Base-by-base conservation (phyloP, 2,329 filamentous ascomycete species). In the Bipolaris oryzae region DNA sequence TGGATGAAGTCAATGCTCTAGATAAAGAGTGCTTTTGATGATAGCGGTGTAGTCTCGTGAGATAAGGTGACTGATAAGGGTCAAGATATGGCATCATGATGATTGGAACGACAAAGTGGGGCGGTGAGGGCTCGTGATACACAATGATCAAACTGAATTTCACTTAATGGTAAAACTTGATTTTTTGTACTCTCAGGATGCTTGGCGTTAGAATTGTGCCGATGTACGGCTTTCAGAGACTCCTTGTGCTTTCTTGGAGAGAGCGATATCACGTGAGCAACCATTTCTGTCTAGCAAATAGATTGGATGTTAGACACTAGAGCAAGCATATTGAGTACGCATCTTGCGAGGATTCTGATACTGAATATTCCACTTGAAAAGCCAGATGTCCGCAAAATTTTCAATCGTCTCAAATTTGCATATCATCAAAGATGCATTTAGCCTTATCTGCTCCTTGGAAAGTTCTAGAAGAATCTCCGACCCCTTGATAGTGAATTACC, bases 41-140 rank as follows among this genome's bases (percentile, higher is more conserved):
- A 21, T 41, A 23, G 39, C 39, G 39, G 15, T 42, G 39, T 25
- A 42, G n/a, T 20, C 42, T 13, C 2, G 28, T 20, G 25, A 45
- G 42, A 45, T 45, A 45, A 45, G 42, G 42, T 45, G n/a, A 25
- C 41, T 21, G 41, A 45, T 23, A 50, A n/a, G 20, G 20, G 9
- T 33, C 13, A 28, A 33, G 16, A 45, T 45, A 45, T 45, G 16
- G 18, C 45, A 10, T 37, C 18, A 11, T 11, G 45, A 7, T 47
- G 31, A 47, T 35, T 35, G 34, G 31, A 23, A 20, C 18, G 13
- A 21, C 31, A 15, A 37, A 37, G 34, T 23, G 31, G 34, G 34
- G 45, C 33, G n/a, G 13, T 11, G 18, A 34, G 45, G 13, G 15
- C 18, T 47, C n/a, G 15, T 10, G 31, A 42, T 25, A 42, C 39